A percentile compares a stretch with the other conserved stretches of the same genome.
Conservation (phyloP, 208 protist species). For the Borovskyia barvae region DNA sequence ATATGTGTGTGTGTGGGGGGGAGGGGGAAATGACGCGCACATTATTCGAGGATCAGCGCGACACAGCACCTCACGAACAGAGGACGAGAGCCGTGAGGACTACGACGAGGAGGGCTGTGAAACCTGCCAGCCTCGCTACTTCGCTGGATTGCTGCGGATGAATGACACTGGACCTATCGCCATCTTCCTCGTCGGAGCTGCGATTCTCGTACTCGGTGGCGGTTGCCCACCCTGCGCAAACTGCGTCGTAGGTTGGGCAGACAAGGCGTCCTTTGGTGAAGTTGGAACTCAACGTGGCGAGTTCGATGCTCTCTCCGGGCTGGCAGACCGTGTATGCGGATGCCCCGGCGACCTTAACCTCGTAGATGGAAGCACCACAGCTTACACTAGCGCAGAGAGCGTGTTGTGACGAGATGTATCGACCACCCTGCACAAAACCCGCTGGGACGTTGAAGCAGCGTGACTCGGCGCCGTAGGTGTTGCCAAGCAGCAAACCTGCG, state of each 20-base stretch:
- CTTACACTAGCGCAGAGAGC: conserved; percentile 21
- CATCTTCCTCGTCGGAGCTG: no score
- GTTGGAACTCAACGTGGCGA: not conserved
- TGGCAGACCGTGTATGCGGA: conserved; percentile 1
- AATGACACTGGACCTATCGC: no score
- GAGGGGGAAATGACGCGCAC: no score
- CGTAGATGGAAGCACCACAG: conserved; percentile 4
- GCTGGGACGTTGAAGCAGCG: not conserved
- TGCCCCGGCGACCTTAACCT: not conserved
- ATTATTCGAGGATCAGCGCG: no score
- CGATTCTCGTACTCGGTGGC: not conserved
- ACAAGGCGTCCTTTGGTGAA: conserved; percentile 22
- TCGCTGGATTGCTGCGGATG: no score
- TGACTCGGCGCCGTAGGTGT: not conserved
- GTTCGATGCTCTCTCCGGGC: not conserved
- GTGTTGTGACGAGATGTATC: no score
- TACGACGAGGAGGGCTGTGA: no score
- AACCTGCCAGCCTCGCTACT: no score
- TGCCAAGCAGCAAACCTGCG: not conserved
- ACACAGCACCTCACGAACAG: no score
- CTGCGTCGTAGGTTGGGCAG: conserved; percentile 34
- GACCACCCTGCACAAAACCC: not conserved
- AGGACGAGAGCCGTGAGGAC: no score
- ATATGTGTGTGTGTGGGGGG: no score
- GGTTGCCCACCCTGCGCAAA: conserved; percentile 20